Conservation (phyloP, 768 basidiomycete species). For the Suillus tomentosus region DNA sequence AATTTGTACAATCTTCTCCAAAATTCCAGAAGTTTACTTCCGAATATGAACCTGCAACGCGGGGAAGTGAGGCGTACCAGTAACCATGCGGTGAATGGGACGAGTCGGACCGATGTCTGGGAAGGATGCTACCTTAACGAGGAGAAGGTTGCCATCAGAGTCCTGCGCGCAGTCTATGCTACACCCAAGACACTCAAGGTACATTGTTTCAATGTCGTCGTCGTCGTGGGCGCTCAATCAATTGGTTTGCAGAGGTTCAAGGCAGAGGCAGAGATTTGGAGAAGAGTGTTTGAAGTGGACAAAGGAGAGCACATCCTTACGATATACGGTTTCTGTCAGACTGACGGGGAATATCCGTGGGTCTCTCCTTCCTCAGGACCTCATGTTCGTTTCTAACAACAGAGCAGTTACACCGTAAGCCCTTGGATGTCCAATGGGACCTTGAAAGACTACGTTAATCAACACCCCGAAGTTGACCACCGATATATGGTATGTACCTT, state of each 20-base stretch:
- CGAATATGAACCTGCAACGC: conserved; percentile 49
- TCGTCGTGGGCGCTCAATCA: background rate
- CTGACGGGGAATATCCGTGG: conserved; percentile 58
- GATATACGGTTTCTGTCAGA: conserved; percentile 57
- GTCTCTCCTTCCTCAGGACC: conserved; percentile 14
- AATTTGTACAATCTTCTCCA: conserved; percentile 53
- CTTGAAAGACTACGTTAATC: conserved; percentile 47
- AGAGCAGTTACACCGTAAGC: conserved; percentile 54
- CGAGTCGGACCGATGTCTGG: conserved; percentile 54
- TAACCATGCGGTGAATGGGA: conserved; percentile 52
- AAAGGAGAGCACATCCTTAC: conserved; percentile 54
- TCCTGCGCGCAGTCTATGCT: conserved; percentile 51
- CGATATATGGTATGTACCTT: conserved; percentile 36
- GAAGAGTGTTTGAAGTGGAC: conserved; percentile 53
- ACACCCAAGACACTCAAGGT: conserved; percentile 49
- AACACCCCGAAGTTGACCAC: conserved; percentile 45
- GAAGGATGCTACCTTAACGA: conserved; percentile 55
- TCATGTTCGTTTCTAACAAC: conserved; percentile 10
- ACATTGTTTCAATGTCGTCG: background rate
- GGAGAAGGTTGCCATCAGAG: conserved; percentile 60
- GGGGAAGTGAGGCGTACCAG: conserved; percentile 57
- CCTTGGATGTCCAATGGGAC: conserved; percentile 59
- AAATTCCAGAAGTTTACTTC: conserved; percentile 48
- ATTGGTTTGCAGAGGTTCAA: conserved; percentile 44
- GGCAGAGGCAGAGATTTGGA: conserved; percentile 57